Base-by-base conservation (phyloP, 2,329 filamentous ascomycete species). In the Cercospora sesami region DNA sequence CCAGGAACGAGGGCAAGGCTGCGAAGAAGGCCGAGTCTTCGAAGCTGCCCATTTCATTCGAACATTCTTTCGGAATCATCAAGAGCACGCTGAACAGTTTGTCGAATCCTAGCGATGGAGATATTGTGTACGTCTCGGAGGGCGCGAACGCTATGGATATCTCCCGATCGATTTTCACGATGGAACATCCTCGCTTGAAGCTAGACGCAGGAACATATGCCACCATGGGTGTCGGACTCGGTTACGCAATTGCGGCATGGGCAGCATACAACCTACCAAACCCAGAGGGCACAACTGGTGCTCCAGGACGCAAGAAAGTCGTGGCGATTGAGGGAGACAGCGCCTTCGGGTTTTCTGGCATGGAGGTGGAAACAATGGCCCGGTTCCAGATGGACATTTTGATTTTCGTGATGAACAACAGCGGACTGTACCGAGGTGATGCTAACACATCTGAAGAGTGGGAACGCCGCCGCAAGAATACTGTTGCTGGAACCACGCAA, bases 111-210 rank as follows among this genome's bases (percentile, higher is more conserved):
- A 78, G 80, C 48, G 75, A 83, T 12, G 84, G 82, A 23, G 77
- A 80, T 53, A 81, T 87, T 26, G 83, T 87, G 23, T 87, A 87
- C 69, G 79, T 87, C 39, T 86, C 84, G 1, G 85, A 88, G 77
- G 86, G 86, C 6, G 85, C 86, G 8, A 87, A 87, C 72, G 86
- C 86, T 6, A 88, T 87, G 86, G 86, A 88, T 71, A 87, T 87
- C 63, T 86, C 84, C 2, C 83, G 86, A 21, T 84, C 83, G 12
- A 80, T 83, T 53, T 87, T 88, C 73, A 80, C 83, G 0, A 79
- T 87, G 18, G 79, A 85, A 31, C 80, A 86, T 70, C 86, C 86
- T 2, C 82, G 86, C 18, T 81, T 86, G 16, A 82, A 84, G 23
- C 81, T 88, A 23, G 86, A 88, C 74, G 86, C 86, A 3, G 86